Evolutionary conservation across 2,329 filamentous ascomycete genomes (phyloP).

Genomic region (Aspergillus proliferans): DNA sequence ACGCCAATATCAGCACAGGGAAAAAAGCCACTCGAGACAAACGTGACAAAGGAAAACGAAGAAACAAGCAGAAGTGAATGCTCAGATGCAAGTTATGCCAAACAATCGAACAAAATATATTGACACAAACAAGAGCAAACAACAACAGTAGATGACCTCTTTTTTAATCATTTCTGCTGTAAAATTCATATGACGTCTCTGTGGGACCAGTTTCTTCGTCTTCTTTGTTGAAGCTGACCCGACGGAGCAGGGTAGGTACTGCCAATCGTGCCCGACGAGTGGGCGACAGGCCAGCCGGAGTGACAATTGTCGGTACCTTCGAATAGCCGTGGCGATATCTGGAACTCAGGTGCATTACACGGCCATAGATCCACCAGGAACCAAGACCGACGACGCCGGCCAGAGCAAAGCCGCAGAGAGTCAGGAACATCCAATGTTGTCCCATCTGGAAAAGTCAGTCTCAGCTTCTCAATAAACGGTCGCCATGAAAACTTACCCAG

Average conservation of each 20-base stretch:
- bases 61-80: neutral
- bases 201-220: conserved; percentile 32
- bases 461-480: neutral
- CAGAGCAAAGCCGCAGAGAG: conserved; percentile 45
- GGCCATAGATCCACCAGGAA: conserved; percentile 48
- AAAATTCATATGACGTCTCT: conserved; percentile 36
- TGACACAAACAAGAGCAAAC: conserved; percentile 11
- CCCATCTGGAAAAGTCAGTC: conserved; percentile 39
- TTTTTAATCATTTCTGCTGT: conserved; percentile 27
- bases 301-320: conserved; percentile 23
- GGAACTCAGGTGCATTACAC: conserved; percentile 36
- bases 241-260: conserved; percentile 31
- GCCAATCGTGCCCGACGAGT: conserved; percentile 27
- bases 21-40: neutral
- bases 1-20: conserved; percentile 6
- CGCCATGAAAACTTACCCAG: conserved; percentile 42
- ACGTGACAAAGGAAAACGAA: conserved; percentile 1
- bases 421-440: conserved; percentile 52
- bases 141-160: conserved; percentile 5
- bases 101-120: conserved; percentile 6
- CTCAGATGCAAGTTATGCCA: conserved; percentile 1
- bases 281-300: conserved; percentile 22
- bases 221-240: conserved; percentile 32
- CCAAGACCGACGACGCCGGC: conserved; percentile 43
- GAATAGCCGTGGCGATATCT: conserved; percentile 37